Base-by-base conservation (phyloP, 495 filamentous ascomycete genomes). In the Massariosphaeria phaeospora region DNA sequence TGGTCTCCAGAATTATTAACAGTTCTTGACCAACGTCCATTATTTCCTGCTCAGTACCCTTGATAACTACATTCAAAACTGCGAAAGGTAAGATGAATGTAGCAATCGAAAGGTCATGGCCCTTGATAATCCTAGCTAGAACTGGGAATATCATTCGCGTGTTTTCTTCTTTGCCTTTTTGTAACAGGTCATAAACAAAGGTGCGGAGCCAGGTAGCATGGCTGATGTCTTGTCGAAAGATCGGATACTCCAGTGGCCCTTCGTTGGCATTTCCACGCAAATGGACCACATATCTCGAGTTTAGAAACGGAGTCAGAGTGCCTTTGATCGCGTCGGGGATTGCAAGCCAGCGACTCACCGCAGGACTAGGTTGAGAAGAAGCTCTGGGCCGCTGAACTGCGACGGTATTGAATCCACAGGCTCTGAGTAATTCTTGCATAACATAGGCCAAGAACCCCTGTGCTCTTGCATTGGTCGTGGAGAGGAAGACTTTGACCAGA, bases 381-480 rank as follows among this genome's bases (percentile, higher is more conserved):
- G n/a, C n/a, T 33, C 76, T 74, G 51, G 76, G 69, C 48, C 78
- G 73, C 17, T 77, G 71, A 20, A 71, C 78, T 5, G 83, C 77
- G n/a, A 73, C 69, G 21, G 71, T 69, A 31, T 79, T 81, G 52
- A 95, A 79, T 24, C 83, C 80, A 63, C 84, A 84, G 53, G 83
- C 80, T 48, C 82, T 84, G 8, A 97, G 78, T 8, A 99, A 75
- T 61, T 93, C 85, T 69, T 99, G 93, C 84, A 97, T 95, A 2
- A 84, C 86, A 66, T 83, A 97, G 12, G 90, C 88, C 13, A 99
- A 74, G 66, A 94, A 96, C 0, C 89, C 88, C 65, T 95, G 91
- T 15, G 87, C 78, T 63, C 82, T 83, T 0, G 90, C 84, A 63
- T 95, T 93, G 1, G 82, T 90, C 9, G 86, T 84, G 2, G 90